Base-by-base conservation (phyloP, 2,329 filamentous ascomycete genomes). In the Akanthomyces dipterigenus region DNA sequence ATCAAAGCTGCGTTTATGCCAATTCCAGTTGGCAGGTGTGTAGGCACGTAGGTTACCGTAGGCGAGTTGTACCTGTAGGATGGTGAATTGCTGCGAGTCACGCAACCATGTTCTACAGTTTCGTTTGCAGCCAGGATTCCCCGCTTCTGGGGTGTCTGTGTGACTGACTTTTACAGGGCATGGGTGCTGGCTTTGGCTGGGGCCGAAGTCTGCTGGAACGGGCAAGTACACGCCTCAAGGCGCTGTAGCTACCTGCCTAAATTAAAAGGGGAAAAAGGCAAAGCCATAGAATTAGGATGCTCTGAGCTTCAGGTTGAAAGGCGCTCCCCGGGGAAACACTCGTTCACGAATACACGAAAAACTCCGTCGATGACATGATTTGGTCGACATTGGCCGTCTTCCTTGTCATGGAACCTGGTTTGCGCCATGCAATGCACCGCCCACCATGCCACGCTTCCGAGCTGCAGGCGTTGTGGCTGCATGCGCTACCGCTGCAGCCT, bases 121-220 rank as follows among this genome's bases (percentile, higher is more conserved):
- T 55, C 53, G 53, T 46, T 55, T 55, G 53, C 40, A 26, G 38
- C 53, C 40, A 55, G 53, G 53, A 45, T 55, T 55, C 53, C 53
- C 53, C 53, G 53, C 53, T 34, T 24, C 26, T 22, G 24, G 53
- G 40, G 40, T n/a, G n/a, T n/a, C 11, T 14, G 53, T 40, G 34
- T 26, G 34, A 36, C 12, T 45, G 18, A 20, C 3, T 49, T 28
- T 49, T 49, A 49, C 46, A 49, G 46, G 46, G 46, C 46, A 49
- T n/a, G 45, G 14, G 22, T 48, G 22, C 45, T 18, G 26, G 24
- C 8, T 16, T 8, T 16, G 14, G 46, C 46, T n/a, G 46, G 46
- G 46, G 6, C 5, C 28, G 9, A 48, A 48, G 45, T 9, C 24
- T 31, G 24, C 46, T 22, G 22, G 20, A 28, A 48, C 22, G 24